A percentile compares a stretch with the other conserved stretches of the same genome.
These are phyloP conservation scores for Kregervanrija fluxuum DNA, from an alignment of 805 yeast genomes.

Conservation along the genomic window DNA sequence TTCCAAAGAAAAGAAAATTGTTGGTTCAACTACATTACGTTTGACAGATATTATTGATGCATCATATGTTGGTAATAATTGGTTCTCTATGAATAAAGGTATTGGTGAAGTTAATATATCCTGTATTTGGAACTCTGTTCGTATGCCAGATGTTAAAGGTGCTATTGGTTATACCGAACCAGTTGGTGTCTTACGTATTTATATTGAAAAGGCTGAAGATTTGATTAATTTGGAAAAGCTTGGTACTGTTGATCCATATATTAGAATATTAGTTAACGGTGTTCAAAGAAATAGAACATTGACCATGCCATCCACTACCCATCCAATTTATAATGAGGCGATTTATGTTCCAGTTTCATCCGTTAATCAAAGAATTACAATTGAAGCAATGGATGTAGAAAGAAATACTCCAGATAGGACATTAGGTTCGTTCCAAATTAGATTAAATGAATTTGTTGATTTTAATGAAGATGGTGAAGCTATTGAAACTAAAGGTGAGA, in stretches of 20 bases:
- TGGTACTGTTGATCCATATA: constrained; percentile 91
- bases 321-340: constrained; percentile 83
- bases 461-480: constrained; percentile 59
- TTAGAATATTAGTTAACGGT: constrained; percentile 72
- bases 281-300: constrained; percentile 71
- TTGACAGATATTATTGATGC: constrained; percentile 67
- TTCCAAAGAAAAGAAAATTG: constrained; percentile 44
- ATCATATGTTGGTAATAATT: constrained; percentile 65
- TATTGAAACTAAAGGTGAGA: constrained; percentile 49
- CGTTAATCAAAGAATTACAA: constrained; percentile 69
- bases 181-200: constrained; percentile 80
- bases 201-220: constrained; percentile 61
- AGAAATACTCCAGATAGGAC: constrained; percentile 73
- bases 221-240: constrained; percentile 80
- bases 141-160: constrained; percentile 56
- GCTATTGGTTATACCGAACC: constrained; percentile 87
- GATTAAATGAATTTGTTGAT: constrained; percentile 58
- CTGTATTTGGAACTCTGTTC: constrained; percentile 84
- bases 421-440: constrained; percentile 73
- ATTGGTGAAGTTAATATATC: constrained; percentile 65
- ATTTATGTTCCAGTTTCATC: constrained; percentile 78
- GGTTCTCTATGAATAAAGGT: constrained; percentile 67
- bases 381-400: constrained; percentile 93
- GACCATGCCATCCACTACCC: constrained; percentile 53
- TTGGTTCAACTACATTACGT: constrained; percentile 54